These are phyloP conservation scores for Pseudopyricularia cyperi DNA, from an alignment of 2,329 filamentous ascomycete genomes.

Conservation along the genomic window DNA sequence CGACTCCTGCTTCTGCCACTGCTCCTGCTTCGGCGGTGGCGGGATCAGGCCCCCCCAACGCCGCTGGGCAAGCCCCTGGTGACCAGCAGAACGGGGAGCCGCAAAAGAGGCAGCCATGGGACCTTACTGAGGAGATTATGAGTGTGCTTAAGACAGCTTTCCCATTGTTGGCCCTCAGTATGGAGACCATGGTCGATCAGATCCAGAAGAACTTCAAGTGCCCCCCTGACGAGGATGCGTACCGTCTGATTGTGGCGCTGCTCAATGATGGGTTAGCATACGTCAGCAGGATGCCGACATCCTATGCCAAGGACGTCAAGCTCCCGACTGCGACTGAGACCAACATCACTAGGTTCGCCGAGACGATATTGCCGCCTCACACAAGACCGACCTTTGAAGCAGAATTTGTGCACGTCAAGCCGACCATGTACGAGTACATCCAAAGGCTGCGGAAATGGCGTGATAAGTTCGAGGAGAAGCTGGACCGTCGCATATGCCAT, in stretches of 20 bases:
- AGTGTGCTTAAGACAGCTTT: slow-evolving; percentile 93
- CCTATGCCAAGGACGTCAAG: slow-evolving; percentile 85
- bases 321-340: slow-evolving; percentile 81
- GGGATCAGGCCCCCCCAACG: slow-evolving; percentile 8
- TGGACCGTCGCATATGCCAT: slow-evolving; percentile 67
- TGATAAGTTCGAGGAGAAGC: slow-evolving; percentile 94
- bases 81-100: slow-evolving; percentile 16
- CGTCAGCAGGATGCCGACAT: slow-evolving; percentile 72
- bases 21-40: slow-evolving; percentile 9
- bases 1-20: slow-evolving; percentile 5
- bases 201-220: slow-evolving; percentile 99
- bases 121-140: slow-evolving; percentile 92
- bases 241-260: slow-evolving; percentile 90
- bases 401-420: slow-evolving; percentile 93
- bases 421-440: slow-evolving; percentile 97
- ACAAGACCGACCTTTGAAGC: slow-evolving; percentile 93
- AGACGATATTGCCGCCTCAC: slow-evolving; percentile 87
- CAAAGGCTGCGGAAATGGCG: slow-evolving; percentile 92
- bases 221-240: slow-evolving; percentile 94
- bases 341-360: slow-evolving; percentile 92
- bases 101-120: slow-evolving; percentile 77
- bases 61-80: slow-evolving; percentile 13
- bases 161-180: slow-evolving; percentile 84
- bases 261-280: slow-evolving; percentile 93
- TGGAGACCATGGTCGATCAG: slow-evolving; percentile 99